These are phyloP conservation scores for Penicillium salamii DNA, from an alignment of 495 filamentous ascomycete genomes.

Conservation along the genomic window DNA sequence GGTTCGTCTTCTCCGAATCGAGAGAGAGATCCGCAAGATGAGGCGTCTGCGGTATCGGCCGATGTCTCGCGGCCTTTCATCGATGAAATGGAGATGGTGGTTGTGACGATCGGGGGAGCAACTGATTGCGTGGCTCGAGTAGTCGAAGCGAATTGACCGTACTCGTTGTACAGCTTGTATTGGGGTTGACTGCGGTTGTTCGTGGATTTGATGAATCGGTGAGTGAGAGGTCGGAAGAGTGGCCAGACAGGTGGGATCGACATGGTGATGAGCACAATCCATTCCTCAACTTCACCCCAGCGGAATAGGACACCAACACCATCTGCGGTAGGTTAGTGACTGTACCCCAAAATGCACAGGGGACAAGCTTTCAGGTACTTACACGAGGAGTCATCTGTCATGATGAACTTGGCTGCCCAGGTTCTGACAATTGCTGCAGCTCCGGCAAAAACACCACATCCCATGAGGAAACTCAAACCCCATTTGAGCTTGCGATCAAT, in stretches of 20 bases:
- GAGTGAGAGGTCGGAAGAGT: constrained; percentile 23
- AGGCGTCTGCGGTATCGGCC: constrained; percentile 1
- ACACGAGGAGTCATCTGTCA: constrained; percentile 24
- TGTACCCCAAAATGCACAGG: too few species aligned
- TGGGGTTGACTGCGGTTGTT: constrained; percentile 8
- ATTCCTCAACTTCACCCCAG: constrained; percentile 28
- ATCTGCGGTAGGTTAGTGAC: constrained; percentile 11
- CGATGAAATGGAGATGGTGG: constrained; percentile 21
- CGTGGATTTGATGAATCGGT: constrained; percentile 22
- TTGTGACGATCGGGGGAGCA: constrained; percentile 20
- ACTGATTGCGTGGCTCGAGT: constrained; percentile 10
- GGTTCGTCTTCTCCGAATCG: neutral
- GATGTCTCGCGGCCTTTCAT: constrained; percentile 6
- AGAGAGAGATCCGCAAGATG: neutral
- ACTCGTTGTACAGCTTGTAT: constrained; percentile 7
- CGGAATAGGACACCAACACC: constrained; percentile 21
- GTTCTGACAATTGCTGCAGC: constrained; percentile 25
- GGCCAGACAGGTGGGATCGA: constrained; percentile 29
- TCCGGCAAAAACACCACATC: constrained; percentile 24
- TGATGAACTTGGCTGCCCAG: constrained; percentile 25
- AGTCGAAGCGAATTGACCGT: constrained; percentile 3
- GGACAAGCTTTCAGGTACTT: too few species aligned
- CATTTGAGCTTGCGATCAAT: constrained; percentile 28
- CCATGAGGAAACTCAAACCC: constrained; percentile 28
- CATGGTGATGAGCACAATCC: constrained; percentile 27